Conservation (phyloP, 139 green algal genomes). For the Volvox reticuliferus region DNA sequence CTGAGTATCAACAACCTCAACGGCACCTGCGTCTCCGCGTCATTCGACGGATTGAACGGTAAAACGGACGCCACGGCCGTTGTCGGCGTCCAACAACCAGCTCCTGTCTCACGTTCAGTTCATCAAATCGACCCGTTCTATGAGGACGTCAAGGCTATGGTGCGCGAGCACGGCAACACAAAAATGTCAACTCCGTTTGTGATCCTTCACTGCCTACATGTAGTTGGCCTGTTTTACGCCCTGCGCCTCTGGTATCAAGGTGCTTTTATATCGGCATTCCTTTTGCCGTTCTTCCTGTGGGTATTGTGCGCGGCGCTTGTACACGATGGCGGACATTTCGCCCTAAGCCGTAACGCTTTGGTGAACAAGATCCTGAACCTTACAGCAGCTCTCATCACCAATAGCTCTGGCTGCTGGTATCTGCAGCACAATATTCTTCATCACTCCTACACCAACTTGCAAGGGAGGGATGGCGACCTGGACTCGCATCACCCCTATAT, state of each 20-base stretch:
- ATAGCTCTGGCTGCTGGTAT: constrained; percentile 37
- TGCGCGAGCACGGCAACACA: constrained; percentile 13
- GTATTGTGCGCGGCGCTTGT: constrained; percentile 27
- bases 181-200: constrained; percentile 35
- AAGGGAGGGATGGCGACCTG: constrained; percentile 31
- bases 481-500: constrained; percentile 41
- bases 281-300: constrained; percentile 28
- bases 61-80: constrained; percentile 1
- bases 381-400: constrained; percentile 19
- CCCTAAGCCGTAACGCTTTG: background rate
- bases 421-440: constrained; percentile 47
- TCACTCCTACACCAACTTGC: constrained; percentile 43
- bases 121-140: constrained; percentile 33
- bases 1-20: background rate
- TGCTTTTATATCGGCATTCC: background rate
- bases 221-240: constrained; percentile 16
- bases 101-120: background rate
- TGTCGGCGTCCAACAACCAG: constrained; percentile 3
- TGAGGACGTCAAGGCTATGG: constrained; percentile 46
- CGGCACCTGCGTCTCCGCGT: background rate
- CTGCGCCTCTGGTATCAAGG: constrained; percentile 18
- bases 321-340: constrained; percentile 40
- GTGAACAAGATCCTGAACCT: constrained; percentile 26
- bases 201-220: constrained; percentile 27
- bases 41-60: background rate